Percentiles rank a stretch among this genome's conserved stretches.
phyloP scores from a whole-genome alignment of 2,329 filamentous ascomycete genomes.

The Xylaria multiplex region DNA sequence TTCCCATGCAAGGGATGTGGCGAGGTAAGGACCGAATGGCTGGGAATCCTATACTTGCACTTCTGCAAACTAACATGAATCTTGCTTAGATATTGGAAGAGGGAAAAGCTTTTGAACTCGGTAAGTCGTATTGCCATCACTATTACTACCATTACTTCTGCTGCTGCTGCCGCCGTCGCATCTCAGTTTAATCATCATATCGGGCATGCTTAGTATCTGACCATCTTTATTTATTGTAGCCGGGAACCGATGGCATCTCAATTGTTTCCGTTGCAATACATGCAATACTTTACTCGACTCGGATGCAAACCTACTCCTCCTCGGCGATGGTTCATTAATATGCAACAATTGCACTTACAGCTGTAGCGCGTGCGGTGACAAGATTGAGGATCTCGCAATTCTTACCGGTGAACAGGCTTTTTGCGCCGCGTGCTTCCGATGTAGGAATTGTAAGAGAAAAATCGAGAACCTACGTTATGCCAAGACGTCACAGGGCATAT shows the following conservation, averaged over 20 bases:
- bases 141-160: no score
- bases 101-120: conserved; percentile 97
- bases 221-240: conserved; percentile 61
- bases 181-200: neutral
- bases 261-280: conserved; percentile 98
- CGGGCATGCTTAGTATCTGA: conserved; percentile 39
- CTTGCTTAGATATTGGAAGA: conserved; percentile 86
- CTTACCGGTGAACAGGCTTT: conserved; percentile 98
- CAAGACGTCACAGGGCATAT: conserved; percentile 96
- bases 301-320: conserved; percentile 94
- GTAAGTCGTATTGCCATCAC: conserved; percentile 61
- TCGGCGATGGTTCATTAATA: conserved; percentile 96
- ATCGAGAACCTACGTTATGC: conserved; percentile 99
- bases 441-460: conserved; percentile 97
- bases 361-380: conserved; percentile 95
- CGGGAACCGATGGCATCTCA: conserved; percentile 97
- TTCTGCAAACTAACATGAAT: conserved; percentile 40
- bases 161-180: neutral
- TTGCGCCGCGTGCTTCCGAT: conserved; percentile 96
- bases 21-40: conserved; percentile 68
- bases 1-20: conserved; percentile 94
- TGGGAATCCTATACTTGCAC: neutral
- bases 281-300: conserved; percentile 97
- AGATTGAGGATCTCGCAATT: conserved; percentile 98
- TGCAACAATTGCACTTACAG: conserved; percentile 99